Evolutionary conservation across 805 yeast genomes (phyloP).

Genomic region (Saccharomycopsis sp.): DNA sequence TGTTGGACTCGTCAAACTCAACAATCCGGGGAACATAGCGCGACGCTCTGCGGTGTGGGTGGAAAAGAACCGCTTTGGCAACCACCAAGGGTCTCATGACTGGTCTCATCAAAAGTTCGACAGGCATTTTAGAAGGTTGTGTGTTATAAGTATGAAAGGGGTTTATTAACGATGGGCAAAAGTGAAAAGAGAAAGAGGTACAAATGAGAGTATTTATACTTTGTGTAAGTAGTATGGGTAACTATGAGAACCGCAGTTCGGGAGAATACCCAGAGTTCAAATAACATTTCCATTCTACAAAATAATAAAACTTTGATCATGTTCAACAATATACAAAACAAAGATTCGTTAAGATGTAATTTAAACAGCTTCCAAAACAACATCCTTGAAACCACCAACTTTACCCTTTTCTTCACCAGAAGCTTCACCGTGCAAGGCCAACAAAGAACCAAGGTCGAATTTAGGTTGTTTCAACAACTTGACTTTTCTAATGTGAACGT

Average conservation of each 20-base stretch:
- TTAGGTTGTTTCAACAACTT: constrained; percentile 98
- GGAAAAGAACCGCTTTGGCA: constrained; percentile 45
- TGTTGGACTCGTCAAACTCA: constrained; percentile 31
- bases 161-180: too few species aligned
- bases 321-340: constrained; percentile 3
- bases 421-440: constrained; percentile 96
- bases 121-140: constrained; percentile 54
- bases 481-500: constrained; percentile 98
- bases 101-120: constrained; percentile 50
- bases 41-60: constrained; percentile 47
- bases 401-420: constrained; percentile 94
- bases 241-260: too few species aligned
- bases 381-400: constrained; percentile 96
- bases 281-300: too few species aligned
- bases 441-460: constrained; percentile 93
- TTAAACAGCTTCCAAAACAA: constrained; percentile 95
- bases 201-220: too few species aligned
- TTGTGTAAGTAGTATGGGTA: too few species aligned
- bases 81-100: constrained; percentile 50
- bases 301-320: neutral
- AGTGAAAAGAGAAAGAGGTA: too few species aligned
- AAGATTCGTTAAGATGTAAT: constrained; percentile 12
- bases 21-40: constrained; percentile 46
- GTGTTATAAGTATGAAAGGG: too few species aligned
- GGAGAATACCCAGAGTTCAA: too few species aligned